phyloP scores from a whole-genome alignment of 371 early-diverging fungal genomes.

The Dinochytrium kinnereticum region DNA sequence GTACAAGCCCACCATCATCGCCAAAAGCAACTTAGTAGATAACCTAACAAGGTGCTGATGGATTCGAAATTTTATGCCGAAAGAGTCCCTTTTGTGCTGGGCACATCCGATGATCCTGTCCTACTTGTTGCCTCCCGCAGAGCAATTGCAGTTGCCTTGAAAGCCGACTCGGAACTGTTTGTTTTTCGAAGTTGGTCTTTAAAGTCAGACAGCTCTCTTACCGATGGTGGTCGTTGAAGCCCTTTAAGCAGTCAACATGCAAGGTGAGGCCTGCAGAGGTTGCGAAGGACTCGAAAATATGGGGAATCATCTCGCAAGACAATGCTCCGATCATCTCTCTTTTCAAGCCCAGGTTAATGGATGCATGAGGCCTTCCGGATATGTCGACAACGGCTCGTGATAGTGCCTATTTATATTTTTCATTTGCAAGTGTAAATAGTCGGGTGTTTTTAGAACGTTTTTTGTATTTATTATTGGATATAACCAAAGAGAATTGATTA shows the following conservation, averaged over 20 bases:
- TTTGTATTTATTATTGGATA: too few species aligned
- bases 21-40: too few species aligned
- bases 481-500: too few species aligned
- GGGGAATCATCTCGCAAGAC: slow-evolving; percentile 96
- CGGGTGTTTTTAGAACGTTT: too few species aligned
- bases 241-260: slow-evolving; percentile 93
- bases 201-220: slow-evolving; percentile 38
- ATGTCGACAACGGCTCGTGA: slow-evolving; percentile 95
- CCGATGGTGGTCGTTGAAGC: slow-evolving; percentile 93
- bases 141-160: slow-evolving; percentile 96
- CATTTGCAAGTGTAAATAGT: slow-evolving; percentile 19
- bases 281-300: slow-evolving; percentile 90
- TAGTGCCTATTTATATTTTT: slow-evolving; percentile 70
- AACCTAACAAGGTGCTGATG: too few species aligned
- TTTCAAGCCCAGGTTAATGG: slow-evolving; percentile 81
- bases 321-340: slow-evolving; percentile 88
- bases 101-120: slow-evolving; percentile 74
- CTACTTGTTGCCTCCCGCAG: slow-evolving; percentile 79
- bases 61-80: slow-evolving; percentile 28
- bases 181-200: background rate
- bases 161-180: slow-evolving; percentile 88
- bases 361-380: slow-evolving; percentile 90
- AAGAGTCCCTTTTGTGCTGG: slow-evolving; percentile 88
- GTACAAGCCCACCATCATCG: too few species aligned
- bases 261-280: slow-evolving; percentile 90